Conservation (phyloP, 148 eudicot species). For the Spergularia marina region DNA sequence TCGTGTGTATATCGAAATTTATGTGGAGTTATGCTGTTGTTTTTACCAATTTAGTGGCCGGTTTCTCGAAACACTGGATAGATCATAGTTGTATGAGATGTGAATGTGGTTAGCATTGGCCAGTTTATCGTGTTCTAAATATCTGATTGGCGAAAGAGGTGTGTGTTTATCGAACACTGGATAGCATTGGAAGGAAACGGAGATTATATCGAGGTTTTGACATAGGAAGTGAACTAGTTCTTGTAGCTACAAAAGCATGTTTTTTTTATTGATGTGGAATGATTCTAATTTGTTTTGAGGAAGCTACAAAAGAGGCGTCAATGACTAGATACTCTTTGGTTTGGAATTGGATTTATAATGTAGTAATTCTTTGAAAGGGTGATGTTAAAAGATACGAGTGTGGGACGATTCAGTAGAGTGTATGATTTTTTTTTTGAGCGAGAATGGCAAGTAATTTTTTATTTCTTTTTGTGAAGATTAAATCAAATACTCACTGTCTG, state of each 20-base stretch:
- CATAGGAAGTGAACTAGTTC: not conserved
- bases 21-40: no score
- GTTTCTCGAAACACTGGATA: no score
- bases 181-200: not conserved
- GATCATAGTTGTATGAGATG: no score
- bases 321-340: not conserved
- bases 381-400: not conserved
- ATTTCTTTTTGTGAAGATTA: not conserved
- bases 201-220: not conserved
- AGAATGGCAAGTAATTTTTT: not conserved
- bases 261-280: not conserved
- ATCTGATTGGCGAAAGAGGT: no score
- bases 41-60: no score
- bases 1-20: no score
- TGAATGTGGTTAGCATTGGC: no score
- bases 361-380: no score
- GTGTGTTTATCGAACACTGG: no score
- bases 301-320: not conserved
- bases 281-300: not conserved
- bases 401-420: not conserved
- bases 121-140: no score
- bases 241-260: not conserved
- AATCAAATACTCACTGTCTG: constrained; percentile 13
- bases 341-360: not conserved
- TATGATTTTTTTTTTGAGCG: no score